Conservation (phyloP, 352 stramenopile genomes). For the Sclerospora graminicola region DNA sequence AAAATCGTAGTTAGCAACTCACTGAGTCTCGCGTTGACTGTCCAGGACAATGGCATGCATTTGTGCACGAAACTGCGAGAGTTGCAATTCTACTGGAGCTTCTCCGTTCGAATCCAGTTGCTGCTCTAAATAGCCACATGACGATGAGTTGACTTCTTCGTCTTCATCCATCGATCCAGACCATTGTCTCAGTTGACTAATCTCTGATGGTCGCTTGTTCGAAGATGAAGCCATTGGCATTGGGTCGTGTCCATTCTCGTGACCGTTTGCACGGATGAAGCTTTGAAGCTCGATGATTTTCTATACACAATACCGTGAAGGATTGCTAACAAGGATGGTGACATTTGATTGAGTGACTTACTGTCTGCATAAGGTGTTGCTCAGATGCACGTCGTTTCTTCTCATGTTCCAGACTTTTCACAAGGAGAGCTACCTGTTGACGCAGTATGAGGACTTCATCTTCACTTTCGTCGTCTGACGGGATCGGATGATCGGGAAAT, state of each 20-base stretch:
- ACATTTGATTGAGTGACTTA: too few species aligned
- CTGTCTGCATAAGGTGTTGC: conserved; percentile 57
- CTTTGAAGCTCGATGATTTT: conserved; percentile 70
- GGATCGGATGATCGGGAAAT: conserved; percentile 14
- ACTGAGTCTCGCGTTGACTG: conserved; percentile 34
- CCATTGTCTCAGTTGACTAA: conserved; percentile 12
- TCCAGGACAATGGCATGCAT: conserved; percentile 50
- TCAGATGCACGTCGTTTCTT: conserved; percentile 53
- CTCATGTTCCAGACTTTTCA: conserved; percentile 49
- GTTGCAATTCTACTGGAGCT: conserved; percentile 23
- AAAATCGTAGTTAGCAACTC: too few species aligned
- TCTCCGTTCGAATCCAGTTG: conserved; percentile 18
- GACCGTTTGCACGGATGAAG: conserved; percentile 41
- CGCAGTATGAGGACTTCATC: conserved; percentile 34
- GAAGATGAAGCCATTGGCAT: conserved; percentile 1
- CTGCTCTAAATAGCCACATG: conserved; percentile 11
- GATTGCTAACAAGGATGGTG: background rate
- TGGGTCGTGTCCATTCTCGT: conserved; percentile 25
- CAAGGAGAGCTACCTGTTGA: conserved; percentile 45
- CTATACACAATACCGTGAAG: conserved; percentile 10
- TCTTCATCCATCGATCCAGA: too few species aligned
- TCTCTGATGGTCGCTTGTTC: conserved; percentile 17
- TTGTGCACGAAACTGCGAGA: conserved; percentile 33
- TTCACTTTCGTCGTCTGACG: conserved; percentile 21
- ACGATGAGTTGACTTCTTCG: conserved; percentile 1